A percentile compares a stretch with the other conserved stretches of the same genome.
Evolutionary conservation across 2,329 filamentous ascomycete genomes (phyloP).

Genomic region (Pseudocercospora ulei): DNA sequence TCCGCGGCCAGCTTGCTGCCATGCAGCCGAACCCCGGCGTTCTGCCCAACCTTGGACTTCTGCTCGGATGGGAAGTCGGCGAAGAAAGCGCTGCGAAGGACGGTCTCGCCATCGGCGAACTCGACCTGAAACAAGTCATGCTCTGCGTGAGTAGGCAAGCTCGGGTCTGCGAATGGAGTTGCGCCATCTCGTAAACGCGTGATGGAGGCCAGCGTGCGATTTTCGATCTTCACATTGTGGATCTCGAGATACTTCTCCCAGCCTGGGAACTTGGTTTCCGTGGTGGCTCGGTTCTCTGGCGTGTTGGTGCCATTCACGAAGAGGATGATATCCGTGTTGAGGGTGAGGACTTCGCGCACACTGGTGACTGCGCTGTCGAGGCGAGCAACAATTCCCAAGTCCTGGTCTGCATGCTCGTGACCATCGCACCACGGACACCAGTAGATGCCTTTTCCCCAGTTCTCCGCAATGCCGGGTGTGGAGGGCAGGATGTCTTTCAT

Average conservation of each 20-base stretch:
- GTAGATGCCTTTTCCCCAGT: conserved; percentile 26
- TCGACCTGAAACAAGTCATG: conserved; percentile 16
- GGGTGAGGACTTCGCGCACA: conserved; percentile 12
- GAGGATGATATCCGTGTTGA: conserved; percentile 16
- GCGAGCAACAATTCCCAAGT: conserved; percentile 12
- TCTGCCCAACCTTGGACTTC: conserved; percentile 11
- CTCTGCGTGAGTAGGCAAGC: conserved; percentile 14
- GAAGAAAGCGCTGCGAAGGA: conserved; percentile 13
- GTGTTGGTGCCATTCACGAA: conserved; percentile 18
- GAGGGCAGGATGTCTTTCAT: conserved; percentile 22
- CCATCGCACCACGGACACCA: conserved; percentile 27
- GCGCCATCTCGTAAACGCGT: conserved; percentile 12
- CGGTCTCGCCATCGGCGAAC: conserved; percentile 9
- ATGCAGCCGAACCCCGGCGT: conserved; percentile 11
- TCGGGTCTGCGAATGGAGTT: conserved; percentile 10
- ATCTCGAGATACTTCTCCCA: conserved; percentile 15
- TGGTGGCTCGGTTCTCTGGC: conserved; percentile 8
- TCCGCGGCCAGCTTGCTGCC: conserved; percentile 13
- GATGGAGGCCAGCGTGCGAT: conserved; percentile 12
- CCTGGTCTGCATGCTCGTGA: conserved; percentile 18
- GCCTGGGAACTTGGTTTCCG: conserved; percentile 14
- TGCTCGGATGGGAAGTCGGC: conserved; percentile 13
- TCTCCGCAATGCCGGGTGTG: conserved; percentile 21
- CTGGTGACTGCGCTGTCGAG: conserved; percentile 12
- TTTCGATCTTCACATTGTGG: conserved; percentile 16